Percentiles rank a stretch among this genome's conserved stretches.
Conservation (phyloP, 192 early-diverging fungal species). For the Coemansia sp. region DNA sequence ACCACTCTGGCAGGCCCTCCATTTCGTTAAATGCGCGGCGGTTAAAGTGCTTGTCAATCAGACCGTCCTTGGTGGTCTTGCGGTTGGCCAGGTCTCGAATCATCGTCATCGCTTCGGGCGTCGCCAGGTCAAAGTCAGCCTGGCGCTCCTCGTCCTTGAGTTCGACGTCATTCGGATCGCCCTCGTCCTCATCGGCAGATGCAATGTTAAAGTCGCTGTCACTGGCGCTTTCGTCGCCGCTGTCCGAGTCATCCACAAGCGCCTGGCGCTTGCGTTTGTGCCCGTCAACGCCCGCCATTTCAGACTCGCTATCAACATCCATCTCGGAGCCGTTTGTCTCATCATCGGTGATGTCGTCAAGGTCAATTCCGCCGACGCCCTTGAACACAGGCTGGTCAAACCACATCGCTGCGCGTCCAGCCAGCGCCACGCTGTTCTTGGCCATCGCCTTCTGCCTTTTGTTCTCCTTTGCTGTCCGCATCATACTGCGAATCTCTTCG, state of each 20-base stretch:
- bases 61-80: constrained; percentile 71
- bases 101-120: constrained; percentile 88
- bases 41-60: constrained; percentile 92
- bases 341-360: constrained; percentile 59
- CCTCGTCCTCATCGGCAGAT: constrained; percentile 36
- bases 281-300: not conserved
- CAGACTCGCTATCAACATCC: not conserved
- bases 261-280: constrained; percentile 56
- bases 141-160: constrained; percentile 50
- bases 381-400: constrained; percentile 96
- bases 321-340: constrained; percentile 35
- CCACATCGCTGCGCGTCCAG: constrained; percentile 85
- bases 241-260: constrained; percentile 16
- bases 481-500: constrained; percentile 48
- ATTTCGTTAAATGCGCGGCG: constrained; percentile 86
- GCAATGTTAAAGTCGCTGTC: constrained; percentile 59
- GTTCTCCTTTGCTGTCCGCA: constrained; percentile 23
- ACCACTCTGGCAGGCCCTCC: constrained; percentile 86
- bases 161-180: constrained; percentile 45
- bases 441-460: constrained; percentile 6
- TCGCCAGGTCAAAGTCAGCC: constrained; percentile 70
- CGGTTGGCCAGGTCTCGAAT: constrained; percentile 79
- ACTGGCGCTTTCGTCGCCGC: constrained; percentile 43
- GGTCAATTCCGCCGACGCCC: constrained; percentile 54
- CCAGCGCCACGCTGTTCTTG: constrained; percentile 53